Evolutionary conservation across 495 filamentous ascomycete genomes (phyloP), one percentile per base, ranked within the genome.

Genomic region (Thermochaetoides thermophila): DNA sequence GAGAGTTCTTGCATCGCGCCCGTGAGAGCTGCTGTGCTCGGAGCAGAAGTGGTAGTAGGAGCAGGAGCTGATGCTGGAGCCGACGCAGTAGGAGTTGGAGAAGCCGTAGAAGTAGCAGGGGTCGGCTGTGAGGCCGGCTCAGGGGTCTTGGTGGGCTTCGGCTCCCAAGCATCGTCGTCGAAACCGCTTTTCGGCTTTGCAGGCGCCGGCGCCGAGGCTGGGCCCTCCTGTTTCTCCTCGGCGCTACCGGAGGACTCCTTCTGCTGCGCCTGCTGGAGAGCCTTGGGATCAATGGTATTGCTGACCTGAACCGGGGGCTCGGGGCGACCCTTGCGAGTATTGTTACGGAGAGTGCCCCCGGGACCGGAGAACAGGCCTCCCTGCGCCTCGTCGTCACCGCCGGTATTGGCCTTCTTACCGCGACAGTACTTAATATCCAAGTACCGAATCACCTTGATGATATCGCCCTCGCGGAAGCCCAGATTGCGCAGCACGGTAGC

Each of bases 141-240:
- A 24, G 50, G 50, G 1, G 56, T 70, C 52, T 75, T 82, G n/a
- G 81, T 67, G n/a, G 85, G 82, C 61, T 95, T 95, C 7, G 89
- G 76, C 48, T 86, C 82, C 89, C 89, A 99, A 17, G 91, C 91
- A 63, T 95, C 83, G 46, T 97, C 91, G 26, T 99, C 89, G 41
- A 99, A 96, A 14, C 84, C 84, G 31, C 63, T 57, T 3, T 64
- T 46, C 8, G 66, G 43, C 26, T 74, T 74, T 25, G 68, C 65
- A 3, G 64, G 48, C 21, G 57, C 36, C 6, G 53, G 44, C 24
- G 56, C 43, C 17, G 56, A 46, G 11, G 59, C 60, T 24, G 60
- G 62, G 30, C 59, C 61, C 46, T 70, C 56, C 17, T 53, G 40
- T 3, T 58, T 50, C 10, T 38, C 43, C 33, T 70, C 69, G 3